Evolutionary conservation across 2,329 filamentous ascomycete species (phyloP), one percentile per base, ranked within the genome.

Genomic region (Penicillium corylophilum): DNA sequence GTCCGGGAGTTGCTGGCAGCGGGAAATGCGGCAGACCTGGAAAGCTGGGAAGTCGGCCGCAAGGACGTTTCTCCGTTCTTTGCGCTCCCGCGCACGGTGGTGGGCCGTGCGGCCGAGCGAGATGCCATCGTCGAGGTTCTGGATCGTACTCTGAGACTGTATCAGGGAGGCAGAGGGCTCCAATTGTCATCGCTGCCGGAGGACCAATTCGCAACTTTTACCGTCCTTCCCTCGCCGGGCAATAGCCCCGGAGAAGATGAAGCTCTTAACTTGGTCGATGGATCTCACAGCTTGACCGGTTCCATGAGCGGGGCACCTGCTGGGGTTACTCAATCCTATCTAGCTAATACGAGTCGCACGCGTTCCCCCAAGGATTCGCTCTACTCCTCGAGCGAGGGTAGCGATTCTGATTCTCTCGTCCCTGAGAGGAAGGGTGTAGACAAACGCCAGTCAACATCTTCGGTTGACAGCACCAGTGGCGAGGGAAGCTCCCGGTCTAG

Each of bases 91-190:
- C 42, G 42, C 26, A 44, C 42, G 26, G 33, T 44, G 42, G 42
- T 44, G 26, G 42, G 42, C 42, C 42, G 42, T 26, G 9, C 42
- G 26, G 12, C n/a, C 28, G 42, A 44, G 42, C 42, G 42, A 26
- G 42, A 44, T 44, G 42, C 24, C 26, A 44, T 44, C 42, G 42
- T 44, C 42, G 24, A 44, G 18, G 24, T 33, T 26, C 42, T 44
- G 42, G 26, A 44, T 33, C 42, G 42, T 26, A 44, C 18, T 1
- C 16, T 31, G 5, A 28, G n/a, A 44, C n/a, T 44, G 26, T 44
- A 44, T 15, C 29, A 33, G 15, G 15, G 29, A 33, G 29, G 13
- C 13, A 33, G 15, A 33, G 42, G 24, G 26, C 24, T 16, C 22
- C 42, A 18, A 26, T 44, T 44, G 42, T 44, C 26, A 16, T 44